A percentile compares a stretch with the other conserved stretches of the same genome.
phyloP scores from a whole-genome alignment of 2,329 filamentous ascomycete species.

The Trichoderma sp. region DNA sequence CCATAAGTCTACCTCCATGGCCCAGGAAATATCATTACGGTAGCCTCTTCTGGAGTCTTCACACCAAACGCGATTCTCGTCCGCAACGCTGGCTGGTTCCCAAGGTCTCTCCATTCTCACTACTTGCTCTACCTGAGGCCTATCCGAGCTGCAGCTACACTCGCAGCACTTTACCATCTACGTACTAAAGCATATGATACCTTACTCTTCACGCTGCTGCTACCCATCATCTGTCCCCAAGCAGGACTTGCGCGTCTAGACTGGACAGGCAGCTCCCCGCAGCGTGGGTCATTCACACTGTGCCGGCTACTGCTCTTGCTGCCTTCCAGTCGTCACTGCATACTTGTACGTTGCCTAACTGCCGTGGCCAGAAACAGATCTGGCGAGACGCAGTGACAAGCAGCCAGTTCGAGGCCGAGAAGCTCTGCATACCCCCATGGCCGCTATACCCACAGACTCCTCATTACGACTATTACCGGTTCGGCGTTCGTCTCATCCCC shows the following conservation, averaged over 20 bases:
- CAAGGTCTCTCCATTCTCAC: background rate
- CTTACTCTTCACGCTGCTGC: conserved; percentile 7
- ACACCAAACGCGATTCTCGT: conserved; percentile 2
- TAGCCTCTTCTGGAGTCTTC: background rate
- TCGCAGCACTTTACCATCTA: conserved; percentile 3
- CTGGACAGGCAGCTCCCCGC: conserved; percentile 18
- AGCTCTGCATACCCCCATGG: background rate
- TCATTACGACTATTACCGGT: background rate
- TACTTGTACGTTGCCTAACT: conserved; percentile 7
- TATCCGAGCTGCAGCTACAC: conserved; percentile 7
- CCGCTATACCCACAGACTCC: conserved; percentile 7
- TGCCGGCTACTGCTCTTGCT: conserved; percentile 5
- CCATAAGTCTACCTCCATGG: conserved; percentile 8
- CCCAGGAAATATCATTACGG: conserved; percentile 1
- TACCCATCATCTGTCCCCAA: conserved; percentile 8
- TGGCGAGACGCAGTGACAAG: conserved; percentile 6
- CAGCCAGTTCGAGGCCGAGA: background rate
- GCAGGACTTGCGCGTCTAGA: conserved; percentile 13
- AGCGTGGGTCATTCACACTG: conserved; percentile 13
- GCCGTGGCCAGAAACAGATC: conserved; percentile 5
- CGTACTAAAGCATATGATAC: conserved; percentile 18
- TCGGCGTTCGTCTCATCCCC: background rate
- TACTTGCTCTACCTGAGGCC: background rate
- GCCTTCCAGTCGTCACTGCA: background rate
- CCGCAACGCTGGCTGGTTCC: background rate